A percentile compares a stretch with the other conserved stretches of the same genome.
Evolutionary conservation across 495 filamentous ascomycete species (phyloP).

Genomic region (Patellaria atrata): DNA sequence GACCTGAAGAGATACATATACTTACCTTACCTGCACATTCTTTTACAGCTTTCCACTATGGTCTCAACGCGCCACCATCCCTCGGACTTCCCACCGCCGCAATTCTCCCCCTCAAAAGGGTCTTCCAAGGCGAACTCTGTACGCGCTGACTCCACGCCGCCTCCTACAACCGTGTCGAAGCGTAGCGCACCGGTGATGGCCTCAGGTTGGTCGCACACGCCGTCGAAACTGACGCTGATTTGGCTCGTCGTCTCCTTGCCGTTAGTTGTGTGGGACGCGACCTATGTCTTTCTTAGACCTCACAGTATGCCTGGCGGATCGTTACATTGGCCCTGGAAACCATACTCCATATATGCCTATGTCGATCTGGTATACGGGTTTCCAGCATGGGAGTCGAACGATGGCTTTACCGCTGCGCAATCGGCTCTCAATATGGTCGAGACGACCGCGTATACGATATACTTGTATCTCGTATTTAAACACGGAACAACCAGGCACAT

Average conservation of each 20-base stretch:
- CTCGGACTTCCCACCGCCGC: slow-evolving; percentile 20
- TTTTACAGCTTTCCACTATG: too few species aligned
- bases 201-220: slow-evolving; percentile 48
- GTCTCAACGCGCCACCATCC: slow-evolving; percentile 27
- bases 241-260: slow-evolving; percentile 74
- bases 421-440: slow-evolving; percentile 59
- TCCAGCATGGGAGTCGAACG: slow-evolving; percentile 53
- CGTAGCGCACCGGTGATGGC: not conserved
- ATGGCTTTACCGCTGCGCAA: slow-evolving; percentile 75
- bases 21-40: too few species aligned
- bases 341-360: slow-evolving; percentile 68
- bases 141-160: slow-evolving; percentile 24
- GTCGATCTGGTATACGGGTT: slow-evolving; percentile 79
- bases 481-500: slow-evolving; percentile 27
- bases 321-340: slow-evolving; percentile 60
- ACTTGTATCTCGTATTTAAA: slow-evolving; percentile 46
- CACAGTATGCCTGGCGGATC: slow-evolving; percentile 68
- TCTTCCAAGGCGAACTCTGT: slow-evolving; percentile 16
- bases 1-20: too few species aligned
- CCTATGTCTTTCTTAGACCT: slow-evolving; percentile 70
- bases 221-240: slow-evolving; percentile 45
- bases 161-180: not conserved
- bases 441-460: slow-evolving; percentile 52
- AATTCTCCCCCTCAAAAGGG: slow-evolving; percentile 16
- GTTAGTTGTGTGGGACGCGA: slow-evolving; percentile 68